A percentile compares a stretch with the other conserved stretches of the same genome.
Conservation (phyloP, 1,284 basidiomycete species). For the Cryptococcus hybrid region DNA sequence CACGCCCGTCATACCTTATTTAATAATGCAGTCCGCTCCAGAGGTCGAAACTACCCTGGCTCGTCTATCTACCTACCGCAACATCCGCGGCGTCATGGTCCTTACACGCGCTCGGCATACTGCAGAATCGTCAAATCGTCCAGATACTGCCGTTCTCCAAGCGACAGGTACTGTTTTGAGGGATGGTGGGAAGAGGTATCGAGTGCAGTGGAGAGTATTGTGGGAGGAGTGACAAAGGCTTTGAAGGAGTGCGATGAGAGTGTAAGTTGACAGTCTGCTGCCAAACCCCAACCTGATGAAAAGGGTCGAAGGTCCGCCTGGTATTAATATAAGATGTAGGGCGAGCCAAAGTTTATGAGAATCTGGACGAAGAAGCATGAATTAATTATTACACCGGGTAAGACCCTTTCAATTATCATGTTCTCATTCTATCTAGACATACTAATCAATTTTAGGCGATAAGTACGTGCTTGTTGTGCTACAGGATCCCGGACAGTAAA, state of each 20-base stretch:
- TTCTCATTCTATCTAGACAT: conserved; percentile 1
- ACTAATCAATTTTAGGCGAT: conserved; percentile 58
- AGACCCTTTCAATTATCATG: conserved; percentile 29
- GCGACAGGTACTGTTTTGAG: conserved; percentile 79
- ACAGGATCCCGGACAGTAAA: conserved; percentile 62
- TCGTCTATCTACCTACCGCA: conserved; percentile 72
- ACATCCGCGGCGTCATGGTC: conserved; percentile 83
- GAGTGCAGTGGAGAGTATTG: conserved; percentile 69
- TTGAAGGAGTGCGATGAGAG: conserved; percentile 54
- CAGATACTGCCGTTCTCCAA: conserved; percentile 65
- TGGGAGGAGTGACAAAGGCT: conserved; percentile 70
- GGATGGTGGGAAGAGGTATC: conserved; percentile 80
- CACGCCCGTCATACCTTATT: conserved; percentile 37
- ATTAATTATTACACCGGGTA: conserved; percentile 90
- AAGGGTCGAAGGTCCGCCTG: background rate
- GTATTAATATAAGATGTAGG: conserved; percentile 55
- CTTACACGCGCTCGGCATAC: conserved; percentile 54
- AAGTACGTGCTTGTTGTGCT: conserved; percentile 78
- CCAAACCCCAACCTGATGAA: background rate
- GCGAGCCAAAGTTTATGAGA: conserved; percentile 81
- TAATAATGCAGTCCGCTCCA: conserved; percentile 39
- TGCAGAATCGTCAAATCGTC: background rate
- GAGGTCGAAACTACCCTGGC: conserved; percentile 74
- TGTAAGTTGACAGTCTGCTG: background rate
- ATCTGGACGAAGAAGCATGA: conserved; percentile 89